These are phyloP conservation scores for Parietaria judaica DNA, from an alignment of 306 rosid genomes.

Conservation along the genomic window DNA sequence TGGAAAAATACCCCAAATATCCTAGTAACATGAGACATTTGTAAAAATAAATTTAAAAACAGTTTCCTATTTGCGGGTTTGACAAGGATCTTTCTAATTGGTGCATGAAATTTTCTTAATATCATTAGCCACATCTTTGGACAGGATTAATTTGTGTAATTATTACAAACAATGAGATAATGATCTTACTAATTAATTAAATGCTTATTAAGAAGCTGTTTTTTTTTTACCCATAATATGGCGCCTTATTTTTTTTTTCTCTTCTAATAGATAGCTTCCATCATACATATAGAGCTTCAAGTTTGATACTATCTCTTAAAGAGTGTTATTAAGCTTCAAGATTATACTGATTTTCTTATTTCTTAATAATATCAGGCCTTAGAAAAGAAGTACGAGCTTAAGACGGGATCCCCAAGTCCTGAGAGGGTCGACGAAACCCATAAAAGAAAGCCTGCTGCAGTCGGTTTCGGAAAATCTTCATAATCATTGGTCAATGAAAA, in stretches of 20 bases:
- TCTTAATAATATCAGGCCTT: slow-evolving; percentile 44
- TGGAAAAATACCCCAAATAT: too few species aligned
- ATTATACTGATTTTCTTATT: slow-evolving; percentile 3
- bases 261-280: background rate
- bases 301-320: slow-evolving; percentile 4
- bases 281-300: background rate
- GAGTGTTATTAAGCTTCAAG: too few species aligned
- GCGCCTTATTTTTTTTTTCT: background rate
- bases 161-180: too few species aligned
- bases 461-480: slow-evolving; percentile 71
- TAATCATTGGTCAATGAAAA: background rate
- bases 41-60: too few species aligned
- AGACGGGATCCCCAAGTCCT: slow-evolving; percentile 64
- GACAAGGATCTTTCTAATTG: background rate
- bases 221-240: too few species aligned
- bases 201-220: background rate
- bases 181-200: too few species aligned
- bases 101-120: background rate
- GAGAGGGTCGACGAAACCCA: slow-evolving; percentile 55
- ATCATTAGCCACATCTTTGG: slow-evolving; percentile 1
- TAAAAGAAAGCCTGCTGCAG: slow-evolving; percentile 39
- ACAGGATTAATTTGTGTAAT: background rate
- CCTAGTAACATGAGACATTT: too few species aligned
- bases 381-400: slow-evolving; percentile 62
- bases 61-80: too few species aligned